Base-by-base conservation (phyloP, 305 asterid genomes). In the Fraxinus velutina region DNA sequence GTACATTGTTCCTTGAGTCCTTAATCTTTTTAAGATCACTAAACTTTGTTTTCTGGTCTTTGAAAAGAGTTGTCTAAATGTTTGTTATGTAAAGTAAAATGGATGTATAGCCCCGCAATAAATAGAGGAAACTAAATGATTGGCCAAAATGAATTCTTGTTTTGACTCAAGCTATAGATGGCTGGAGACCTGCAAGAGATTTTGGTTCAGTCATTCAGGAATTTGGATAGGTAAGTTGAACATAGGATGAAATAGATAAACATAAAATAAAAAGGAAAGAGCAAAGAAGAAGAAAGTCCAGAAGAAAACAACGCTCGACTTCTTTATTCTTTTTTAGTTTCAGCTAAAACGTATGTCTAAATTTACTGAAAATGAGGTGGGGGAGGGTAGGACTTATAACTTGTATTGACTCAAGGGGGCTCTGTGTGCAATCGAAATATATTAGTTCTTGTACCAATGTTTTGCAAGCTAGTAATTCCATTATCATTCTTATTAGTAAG, bases 361-460 rank as follows among this genome's bases (percentile, higher is more conserved):
- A 80, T 39, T 37, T 21, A 37, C 52, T 4, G 27, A 4, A 39
- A 76, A 13, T 42, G 37, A 72, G 64, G 22, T 27, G 10, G 68
- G 68, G 66, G 68, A 4, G 8, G 29, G 47, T 72, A 10, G 44
- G 21, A 37, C 33, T 17, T 74, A 13, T 73, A 27, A 8, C 52
- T 7, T 50, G 39, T 33, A 64, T 79, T 80, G 79, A 70, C 85
- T 77, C 33, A 8, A 17, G 32, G 77, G 77, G 57, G 24, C 75
- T 52, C 39, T 84, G 73, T 66, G 13, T 57, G 68, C 47, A 32
- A 33, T 32, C 55, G 42, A 47, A 27, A 22, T 74, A 9, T 24
- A 7, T 12, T 81, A 55, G 77, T 68, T 77, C 75, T 57, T 77
- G 3, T 55, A 7, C 12, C 2, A 12, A 70, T 8, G 15, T 74